phyloP scores from a whole-genome alignment of 306 rosid genomes.

The Erythrophleum fordii region DNA sequence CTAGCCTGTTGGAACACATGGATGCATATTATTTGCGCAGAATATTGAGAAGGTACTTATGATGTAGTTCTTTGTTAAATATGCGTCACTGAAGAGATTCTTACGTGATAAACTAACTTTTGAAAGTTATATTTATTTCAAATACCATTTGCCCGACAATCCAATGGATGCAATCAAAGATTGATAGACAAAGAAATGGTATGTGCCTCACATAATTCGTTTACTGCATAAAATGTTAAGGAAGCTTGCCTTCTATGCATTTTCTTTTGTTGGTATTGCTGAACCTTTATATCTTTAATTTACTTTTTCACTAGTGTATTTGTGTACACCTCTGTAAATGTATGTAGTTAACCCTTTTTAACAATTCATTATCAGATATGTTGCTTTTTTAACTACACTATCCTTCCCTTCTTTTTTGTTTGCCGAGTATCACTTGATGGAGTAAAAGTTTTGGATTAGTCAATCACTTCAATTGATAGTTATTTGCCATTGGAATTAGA shows the following conservation, averaged over 20 bases:
- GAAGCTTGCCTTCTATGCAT: background rate
- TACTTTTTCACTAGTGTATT: slow-evolving; percentile 17
- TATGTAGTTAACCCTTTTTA: background rate
- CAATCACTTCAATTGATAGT: slow-evolving; percentile 8
- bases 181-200: slow-evolving; percentile 90
- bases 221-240: slow-evolving; percentile 24
- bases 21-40: slow-evolving; percentile 85
- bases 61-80: slow-evolving; percentile 36
- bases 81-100: slow-evolving; percentile 13
- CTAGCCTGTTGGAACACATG: slow-evolving; percentile 90
- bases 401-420: slow-evolving; percentile 26
- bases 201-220: slow-evolving; percentile 39
- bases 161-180: slow-evolving; percentile 53
- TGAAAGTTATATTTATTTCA: slow-evolving; percentile 45
- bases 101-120: slow-evolving; percentile 48
- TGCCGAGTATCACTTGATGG: slow-evolving; percentile 22
- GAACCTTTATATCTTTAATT: slow-evolving; percentile 19
- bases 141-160: slow-evolving; percentile 43
- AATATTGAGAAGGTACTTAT: slow-evolving; percentile 82
- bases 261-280: slow-evolving; percentile 7
- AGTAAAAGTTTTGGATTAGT: slow-evolving; percentile 3
- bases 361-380: slow-evolving; percentile 30
- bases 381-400: slow-evolving; percentile 22
- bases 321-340: slow-evolving; percentile 8
- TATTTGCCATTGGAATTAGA: slow-evolving; percentile 20